These are phyloP conservation scores for Pichia sp. DNA, from an alignment of 1,139 yeast genomes.

Conservation along the genomic window DNA sequence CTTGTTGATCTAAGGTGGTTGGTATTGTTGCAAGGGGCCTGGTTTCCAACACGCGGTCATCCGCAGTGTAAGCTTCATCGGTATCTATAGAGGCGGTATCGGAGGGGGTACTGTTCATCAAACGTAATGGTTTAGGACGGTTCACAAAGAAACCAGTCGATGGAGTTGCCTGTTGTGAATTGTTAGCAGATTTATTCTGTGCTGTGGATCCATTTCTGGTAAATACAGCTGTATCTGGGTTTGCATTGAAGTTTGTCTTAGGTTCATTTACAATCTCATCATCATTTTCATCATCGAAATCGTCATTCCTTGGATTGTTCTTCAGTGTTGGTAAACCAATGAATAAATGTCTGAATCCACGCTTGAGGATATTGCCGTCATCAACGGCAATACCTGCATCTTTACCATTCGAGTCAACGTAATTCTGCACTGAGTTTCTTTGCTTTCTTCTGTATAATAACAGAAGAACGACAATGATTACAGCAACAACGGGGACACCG, in stretches of 20 bases:
- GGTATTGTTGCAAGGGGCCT: background rate
- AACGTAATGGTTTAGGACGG: constrained; percentile 17
- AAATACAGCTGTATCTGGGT: constrained; percentile 4
- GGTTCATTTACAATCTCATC: constrained; percentile 3
- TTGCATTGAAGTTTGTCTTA: constrained; percentile 3
- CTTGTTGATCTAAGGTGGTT: background rate
- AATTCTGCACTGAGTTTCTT: constrained; percentile 15
- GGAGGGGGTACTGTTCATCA: constrained; percentile 10
- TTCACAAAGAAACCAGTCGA: constrained; percentile 24
- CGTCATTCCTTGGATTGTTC: constrained; percentile 14
- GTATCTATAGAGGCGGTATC: constrained; percentile 2
- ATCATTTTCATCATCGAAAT: constrained; percentile 21
- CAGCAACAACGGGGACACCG: constrained; percentile 27
- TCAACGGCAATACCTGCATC: constrained; percentile 25
- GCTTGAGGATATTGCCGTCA: constrained; percentile 19
- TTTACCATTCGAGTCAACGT: constrained; percentile 29
- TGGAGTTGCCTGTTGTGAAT: background rate
- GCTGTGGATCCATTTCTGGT: constrained; percentile 1
- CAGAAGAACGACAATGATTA: constrained; percentile 15
- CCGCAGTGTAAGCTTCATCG: background rate
- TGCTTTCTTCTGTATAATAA: constrained; percentile 19
- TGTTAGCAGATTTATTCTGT: background rate
- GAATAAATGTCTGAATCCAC: constrained; percentile 15
- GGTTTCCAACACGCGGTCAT: no score
- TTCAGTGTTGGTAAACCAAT: constrained; percentile 19